These are phyloP conservation scores for Erodium maritimum DNA, from an alignment of 345 rosid species.

Conservation along the genomic window DNA sequence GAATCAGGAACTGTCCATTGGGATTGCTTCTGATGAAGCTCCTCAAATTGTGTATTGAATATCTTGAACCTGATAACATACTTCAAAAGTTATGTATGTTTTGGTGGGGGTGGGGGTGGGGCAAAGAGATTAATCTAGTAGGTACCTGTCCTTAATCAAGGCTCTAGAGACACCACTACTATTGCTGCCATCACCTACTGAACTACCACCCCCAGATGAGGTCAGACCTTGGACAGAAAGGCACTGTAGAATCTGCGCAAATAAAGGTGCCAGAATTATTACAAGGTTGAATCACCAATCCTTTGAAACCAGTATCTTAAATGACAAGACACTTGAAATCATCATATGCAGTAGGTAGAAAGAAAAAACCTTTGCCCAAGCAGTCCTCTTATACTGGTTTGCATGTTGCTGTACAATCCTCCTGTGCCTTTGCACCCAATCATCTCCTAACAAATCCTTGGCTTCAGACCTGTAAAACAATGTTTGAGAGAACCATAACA, in stretches of 20 bases:
- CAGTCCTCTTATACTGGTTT: conserved; percentile 87
- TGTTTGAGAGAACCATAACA: too few species aligned
- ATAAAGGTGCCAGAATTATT: not conserved
- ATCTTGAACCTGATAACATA: conserved; percentile 60
- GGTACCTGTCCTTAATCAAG: conserved; percentile 76
- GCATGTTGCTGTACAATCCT: conserved; percentile 98
- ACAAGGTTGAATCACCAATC: not conserved
- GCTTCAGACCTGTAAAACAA: conserved; percentile 75
- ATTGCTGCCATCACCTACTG: conserved; percentile 49
- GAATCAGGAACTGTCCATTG: conserved; percentile 98
- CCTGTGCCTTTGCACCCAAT: conserved; percentile 96
- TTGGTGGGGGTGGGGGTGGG: not conserved
- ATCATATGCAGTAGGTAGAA: not conserved
- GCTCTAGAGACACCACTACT: conserved; percentile 93
- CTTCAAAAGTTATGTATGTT: not conserved
- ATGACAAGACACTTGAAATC: not conserved
- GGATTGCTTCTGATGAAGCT: conserved; percentile 92
- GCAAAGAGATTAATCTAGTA: not conserved
- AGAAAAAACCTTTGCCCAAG: conserved; percentile 67
- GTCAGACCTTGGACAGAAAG: conserved; percentile 81
- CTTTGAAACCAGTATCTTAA: not conserved
- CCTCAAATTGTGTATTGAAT: conserved; percentile 87
- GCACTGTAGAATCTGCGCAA: conserved; percentile 60
- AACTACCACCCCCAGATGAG: conserved; percentile 83
- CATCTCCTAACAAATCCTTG: conserved; percentile 94